These are phyloP conservation scores for Candida easanensis DNA, from an alignment of 805 yeast species.

Conservation along the genomic window DNA sequence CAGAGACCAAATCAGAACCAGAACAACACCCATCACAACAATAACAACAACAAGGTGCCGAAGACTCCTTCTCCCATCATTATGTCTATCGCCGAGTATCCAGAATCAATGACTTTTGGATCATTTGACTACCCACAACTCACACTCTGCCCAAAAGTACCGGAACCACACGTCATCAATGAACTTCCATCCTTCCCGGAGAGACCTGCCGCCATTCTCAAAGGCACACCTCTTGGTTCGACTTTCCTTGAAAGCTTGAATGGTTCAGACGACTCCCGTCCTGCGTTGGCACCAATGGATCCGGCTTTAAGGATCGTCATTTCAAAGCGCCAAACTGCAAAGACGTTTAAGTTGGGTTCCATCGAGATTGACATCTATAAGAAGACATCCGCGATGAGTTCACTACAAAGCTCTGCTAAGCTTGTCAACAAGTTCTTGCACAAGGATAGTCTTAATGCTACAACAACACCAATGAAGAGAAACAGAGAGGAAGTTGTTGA, in stretches of 20 bases:
- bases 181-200: constrained; percentile 17
- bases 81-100: constrained; percentile 14
- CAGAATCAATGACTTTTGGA: constrained; percentile 12
- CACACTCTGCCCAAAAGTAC: neutral
- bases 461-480: constrained; percentile 26
- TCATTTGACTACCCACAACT: constrained; percentile 20
- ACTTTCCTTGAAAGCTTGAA: constrained; percentile 12
- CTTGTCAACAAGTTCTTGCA: constrained; percentile 12
- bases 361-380: constrained; percentile 17
- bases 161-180: constrained; percentile 5
- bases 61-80: constrained; percentile 3
- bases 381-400: neutral
- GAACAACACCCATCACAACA: constrained; percentile 2
- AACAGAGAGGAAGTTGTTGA: constrained; percentile 27
- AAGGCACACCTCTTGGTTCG: constrained; percentile 7
- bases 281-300: constrained; percentile 2
- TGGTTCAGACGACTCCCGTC: neutral
- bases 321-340: constrained; percentile 11
- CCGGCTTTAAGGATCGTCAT: constrained; percentile 14
- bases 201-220: constrained; percentile 17
- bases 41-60: constrained; percentile 2
- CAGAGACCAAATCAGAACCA: no score
- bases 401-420: neutral
- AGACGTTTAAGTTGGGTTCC: constrained; percentile 18
- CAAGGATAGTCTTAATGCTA: constrained; percentile 9